Evolutionary conservation across 2,329 filamentous ascomycete genomes (phyloP).

Genomic region (Aspergillus awamori): DNA sequence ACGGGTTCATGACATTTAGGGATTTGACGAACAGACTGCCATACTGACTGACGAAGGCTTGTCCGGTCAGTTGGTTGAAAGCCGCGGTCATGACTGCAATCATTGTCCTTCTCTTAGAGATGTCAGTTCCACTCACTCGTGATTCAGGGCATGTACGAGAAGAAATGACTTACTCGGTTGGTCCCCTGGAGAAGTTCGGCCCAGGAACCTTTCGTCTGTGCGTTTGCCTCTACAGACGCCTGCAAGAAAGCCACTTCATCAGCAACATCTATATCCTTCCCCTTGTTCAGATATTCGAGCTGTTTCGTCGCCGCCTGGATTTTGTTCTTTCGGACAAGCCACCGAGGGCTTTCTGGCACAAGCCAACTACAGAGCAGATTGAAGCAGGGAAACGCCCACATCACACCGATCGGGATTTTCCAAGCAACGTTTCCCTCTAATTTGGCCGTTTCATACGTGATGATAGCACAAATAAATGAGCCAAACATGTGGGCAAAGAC

Average conservation of each 20-base stretch:
- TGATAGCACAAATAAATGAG: not conserved
- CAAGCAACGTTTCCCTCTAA: not conserved
- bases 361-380: not conserved
- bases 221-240: not conserved
- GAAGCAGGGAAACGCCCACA: slow-evolving; percentile 6
- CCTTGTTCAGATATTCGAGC: not conserved
- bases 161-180: not conserved
- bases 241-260: not conserved
- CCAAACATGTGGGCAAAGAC: not conserved
- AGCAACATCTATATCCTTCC: not conserved
- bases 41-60: slow-evolving; percentile 2
- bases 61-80: not conserved
- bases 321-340: slow-evolving; percentile 3
- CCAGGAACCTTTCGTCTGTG: slow-evolving; percentile 1
- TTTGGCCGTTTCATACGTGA: slow-evolving; percentile 3
- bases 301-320: not conserved
- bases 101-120: not conserved
- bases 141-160: not conserved
- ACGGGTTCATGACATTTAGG: not conserved
- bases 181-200: slow-evolving; percentile 1
- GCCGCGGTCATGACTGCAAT: not conserved
- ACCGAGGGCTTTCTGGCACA: slow-evolving; percentile 5
- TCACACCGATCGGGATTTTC: slow-evolving; percentile 1
- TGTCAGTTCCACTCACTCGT: not conserved
- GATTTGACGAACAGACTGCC: slow-evolving; percentile 3